phyloP scores from a whole-genome alignment of 805 yeast genomes.

The Sungouiella thailandica region DNA sequence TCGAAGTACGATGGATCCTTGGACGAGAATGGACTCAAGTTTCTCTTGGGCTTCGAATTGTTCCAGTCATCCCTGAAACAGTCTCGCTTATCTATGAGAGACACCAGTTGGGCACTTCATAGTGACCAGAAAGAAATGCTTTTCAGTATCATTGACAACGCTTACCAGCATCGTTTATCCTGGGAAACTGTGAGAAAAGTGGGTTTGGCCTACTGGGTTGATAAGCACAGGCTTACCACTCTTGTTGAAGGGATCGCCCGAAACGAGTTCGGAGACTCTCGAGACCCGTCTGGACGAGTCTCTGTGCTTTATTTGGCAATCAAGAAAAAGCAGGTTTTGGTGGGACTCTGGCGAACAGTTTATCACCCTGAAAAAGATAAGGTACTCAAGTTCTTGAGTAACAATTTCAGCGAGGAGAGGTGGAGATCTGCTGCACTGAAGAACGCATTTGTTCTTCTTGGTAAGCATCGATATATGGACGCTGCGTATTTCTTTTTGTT shows the following conservation, averaged over 20 bases:
- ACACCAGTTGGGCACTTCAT: constrained; percentile 82
- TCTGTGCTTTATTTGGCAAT: constrained; percentile 76
- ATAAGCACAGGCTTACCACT: constrained; percentile 22
- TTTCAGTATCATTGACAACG: constrained; percentile 42
- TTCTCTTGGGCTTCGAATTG: constrained; percentile 64
- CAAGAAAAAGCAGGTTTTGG: constrained; percentile 65
- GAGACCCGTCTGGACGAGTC: constrained; percentile 68
- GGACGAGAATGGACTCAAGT: constrained; percentile 67
- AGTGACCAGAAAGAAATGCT: constrained; percentile 72
- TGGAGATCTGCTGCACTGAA: constrained; percentile 90
- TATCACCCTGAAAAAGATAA: constrained; percentile 80
- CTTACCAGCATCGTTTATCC: constrained; percentile 41
- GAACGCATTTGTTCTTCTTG: constrained; percentile 84
- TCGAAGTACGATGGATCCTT: constrained; percentile 38
- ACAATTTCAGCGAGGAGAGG: constrained; percentile 69
- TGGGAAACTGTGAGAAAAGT: constrained; percentile 60
- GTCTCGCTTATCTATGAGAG: constrained; percentile 63
- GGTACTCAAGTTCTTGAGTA: constrained; percentile 68
- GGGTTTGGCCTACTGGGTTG: constrained; percentile 70
- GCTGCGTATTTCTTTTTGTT: constrained; percentile 87
- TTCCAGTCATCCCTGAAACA: constrained; percentile 50
- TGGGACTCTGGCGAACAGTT: constrained; percentile 78
- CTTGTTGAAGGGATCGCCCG: constrained; percentile 68
- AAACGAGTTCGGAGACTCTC: constrained; percentile 54
- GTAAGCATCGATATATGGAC: constrained; percentile 81